A percentile compares a stretch with the other conserved stretches of the same genome.
Conservation (phyloP, 345 rosid genomes). For the Lepidium didymum region DNA sequence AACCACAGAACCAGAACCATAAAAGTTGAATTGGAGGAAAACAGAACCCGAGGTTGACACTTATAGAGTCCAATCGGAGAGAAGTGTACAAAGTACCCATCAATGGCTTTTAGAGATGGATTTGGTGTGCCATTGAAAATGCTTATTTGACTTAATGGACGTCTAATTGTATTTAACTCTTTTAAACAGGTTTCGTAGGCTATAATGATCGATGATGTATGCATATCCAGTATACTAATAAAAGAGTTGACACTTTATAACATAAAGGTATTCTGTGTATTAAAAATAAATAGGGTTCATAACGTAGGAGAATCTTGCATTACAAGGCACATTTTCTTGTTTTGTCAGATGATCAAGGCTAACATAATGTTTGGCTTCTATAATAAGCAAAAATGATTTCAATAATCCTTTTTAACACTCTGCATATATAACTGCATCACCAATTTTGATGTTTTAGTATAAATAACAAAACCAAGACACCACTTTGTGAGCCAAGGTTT, state of each 20-base stretch:
- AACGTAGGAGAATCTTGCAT: not conserved
- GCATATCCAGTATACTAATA: not conserved
- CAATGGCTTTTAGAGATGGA: not conserved
- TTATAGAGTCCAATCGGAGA: not conserved
- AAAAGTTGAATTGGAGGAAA: not conserved
- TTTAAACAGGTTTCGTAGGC: not conserved
- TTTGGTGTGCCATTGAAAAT: not conserved
- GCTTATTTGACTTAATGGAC: not conserved
- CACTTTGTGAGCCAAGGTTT: not conserved
- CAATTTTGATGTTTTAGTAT: not conserved
- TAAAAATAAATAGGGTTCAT: not conserved
- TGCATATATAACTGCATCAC: not conserved
- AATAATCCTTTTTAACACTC: not conserved
- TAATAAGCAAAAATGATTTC: not conserved
- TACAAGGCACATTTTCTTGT: conserved; percentile 7
- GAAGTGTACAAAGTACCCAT: not conserved
- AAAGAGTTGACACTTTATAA: not conserved
- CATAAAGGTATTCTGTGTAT: not conserved
- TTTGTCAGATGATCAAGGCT: not conserved
- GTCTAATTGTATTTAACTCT: not conserved
- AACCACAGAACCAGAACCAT: not conserved
- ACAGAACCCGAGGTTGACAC: not conserved
- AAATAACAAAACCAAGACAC: not conserved
- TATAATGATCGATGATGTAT: not conserved
- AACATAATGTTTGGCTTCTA: not conserved